Percentiles rank a stretch among this genome's conserved stretches.
These are phyloP conservation scores for Epichloe bromicola DNA, from an alignment of 2,329 filamentous ascomycete genomes.

Conservation along the genomic window DNA sequence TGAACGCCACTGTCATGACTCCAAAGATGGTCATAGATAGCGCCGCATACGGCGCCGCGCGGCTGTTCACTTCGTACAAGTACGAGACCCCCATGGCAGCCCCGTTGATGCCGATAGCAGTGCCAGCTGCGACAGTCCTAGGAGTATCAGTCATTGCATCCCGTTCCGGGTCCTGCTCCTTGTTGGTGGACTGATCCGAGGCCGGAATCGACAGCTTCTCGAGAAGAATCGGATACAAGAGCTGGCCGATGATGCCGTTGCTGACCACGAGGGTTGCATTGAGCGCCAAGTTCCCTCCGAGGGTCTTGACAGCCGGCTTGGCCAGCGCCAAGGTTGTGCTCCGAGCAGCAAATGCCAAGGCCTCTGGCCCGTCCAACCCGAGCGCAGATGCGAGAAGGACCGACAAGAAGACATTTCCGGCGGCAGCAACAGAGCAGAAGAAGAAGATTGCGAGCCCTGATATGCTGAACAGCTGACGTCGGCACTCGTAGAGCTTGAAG, in stretches of 20 bases:
- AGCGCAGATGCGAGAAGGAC: conserved; percentile 24
- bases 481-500: conserved; percentile 39
- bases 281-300: conserved; percentile 31
- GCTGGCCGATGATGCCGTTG: conserved; percentile 34
- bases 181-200: background rate
- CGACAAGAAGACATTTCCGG: conserved; percentile 29
- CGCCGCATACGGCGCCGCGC: conserved; percentile 41
- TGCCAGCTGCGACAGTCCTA: conserved; percentile 33
- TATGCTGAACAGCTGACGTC: conserved; percentile 29
- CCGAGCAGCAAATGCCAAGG: conserved; percentile 35
- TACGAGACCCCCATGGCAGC: conserved; percentile 48
- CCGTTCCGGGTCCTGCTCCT: background rate
- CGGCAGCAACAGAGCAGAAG: conserved; percentile 24
- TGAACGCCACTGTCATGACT: conserved; percentile 41
- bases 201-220: conserved; percentile 14
- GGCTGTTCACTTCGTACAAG: conserved; percentile 39
- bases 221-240: conserved; percentile 25
- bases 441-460: conserved; percentile 27
- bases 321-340: conserved; percentile 38
- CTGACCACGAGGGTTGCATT: conserved; percentile 39
- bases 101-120: conserved; percentile 43
- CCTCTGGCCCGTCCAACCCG: conserved; percentile 21
- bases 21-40: conserved; percentile 46
- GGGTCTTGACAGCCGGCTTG: conserved; percentile 30
- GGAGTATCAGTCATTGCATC: conserved; percentile 14